Percentiles rank a stretch among this genome's conserved stretches.
phyloP scores from a whole-genome alignment of 148 eudicot species.

The Hydrangea macrophylla region DNA sequence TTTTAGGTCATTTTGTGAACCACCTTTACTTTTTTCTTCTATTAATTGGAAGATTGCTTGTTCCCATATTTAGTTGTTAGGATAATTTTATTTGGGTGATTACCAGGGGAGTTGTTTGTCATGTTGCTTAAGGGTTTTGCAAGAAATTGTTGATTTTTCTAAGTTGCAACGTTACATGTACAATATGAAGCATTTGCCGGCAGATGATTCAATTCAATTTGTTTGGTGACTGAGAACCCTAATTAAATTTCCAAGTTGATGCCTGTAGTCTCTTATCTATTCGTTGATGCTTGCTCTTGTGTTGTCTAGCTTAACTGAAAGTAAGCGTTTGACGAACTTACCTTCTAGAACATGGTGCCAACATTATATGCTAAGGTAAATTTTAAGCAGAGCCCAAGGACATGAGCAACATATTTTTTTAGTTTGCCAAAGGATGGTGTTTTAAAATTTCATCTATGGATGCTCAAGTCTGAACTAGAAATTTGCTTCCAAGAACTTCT shows the following conservation, averaged over 20 bases:
- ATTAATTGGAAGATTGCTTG: background rate
- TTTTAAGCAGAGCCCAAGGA: background rate
- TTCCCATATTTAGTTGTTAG: background rate
- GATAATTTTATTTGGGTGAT: background rate
- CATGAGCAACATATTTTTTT: background rate
- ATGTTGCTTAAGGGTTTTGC: background rate
- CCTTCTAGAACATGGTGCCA: background rate
- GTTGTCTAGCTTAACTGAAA: background rate
- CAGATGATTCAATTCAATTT: background rate
- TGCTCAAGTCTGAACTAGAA: background rate
- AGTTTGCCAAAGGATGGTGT: background rate
- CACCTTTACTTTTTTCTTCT: background rate
- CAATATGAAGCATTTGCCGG: background rate
- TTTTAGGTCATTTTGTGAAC: background rate
- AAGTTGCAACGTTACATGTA: background rate
- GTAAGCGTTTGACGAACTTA: background rate
- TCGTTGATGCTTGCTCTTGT: background rate
- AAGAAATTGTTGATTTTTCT: background rate
- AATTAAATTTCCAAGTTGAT: background rate
- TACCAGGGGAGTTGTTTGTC: background rate
- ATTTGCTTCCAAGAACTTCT: too few relatives aligned
- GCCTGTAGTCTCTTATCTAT: background rate
- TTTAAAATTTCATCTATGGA: background rate
- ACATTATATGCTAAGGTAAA: background rate
- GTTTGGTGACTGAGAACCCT: too few relatives aligned